A percentile compares a stretch with the other conserved stretches of the same genome.
Evolutionary conservation across 768 basidiomycete genomes (phyloP).

Genomic region (Rhodotorula babjevae): DNA sequence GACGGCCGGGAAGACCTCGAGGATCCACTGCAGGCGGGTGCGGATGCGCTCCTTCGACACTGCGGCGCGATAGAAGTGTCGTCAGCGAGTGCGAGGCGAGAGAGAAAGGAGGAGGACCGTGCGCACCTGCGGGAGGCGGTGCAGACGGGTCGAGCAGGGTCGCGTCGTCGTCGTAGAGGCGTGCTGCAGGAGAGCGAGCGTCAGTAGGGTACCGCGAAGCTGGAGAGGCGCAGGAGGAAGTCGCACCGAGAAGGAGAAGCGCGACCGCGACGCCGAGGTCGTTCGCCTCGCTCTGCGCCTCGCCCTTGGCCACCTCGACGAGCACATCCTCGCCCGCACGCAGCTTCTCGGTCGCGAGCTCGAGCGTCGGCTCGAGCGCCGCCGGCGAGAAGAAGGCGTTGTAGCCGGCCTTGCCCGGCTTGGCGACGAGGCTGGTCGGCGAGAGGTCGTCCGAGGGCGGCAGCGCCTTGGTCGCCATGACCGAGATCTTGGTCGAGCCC

Average conservation of each 20-base stretch:
- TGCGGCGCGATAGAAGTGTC: background rate
- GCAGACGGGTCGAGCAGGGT: background rate
- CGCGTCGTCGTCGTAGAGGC: slow-evolving; percentile 59
- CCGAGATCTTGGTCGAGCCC: background rate
- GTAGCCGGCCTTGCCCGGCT: slow-evolving; percentile 58
- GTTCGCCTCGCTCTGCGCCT: slow-evolving; percentile 57
- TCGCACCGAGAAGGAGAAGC: slow-evolving; percentile 51
- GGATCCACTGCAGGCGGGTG: slow-evolving; percentile 75
- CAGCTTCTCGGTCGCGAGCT: slow-evolving; percentile 53
- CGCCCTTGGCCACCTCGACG: slow-evolving; percentile 55
- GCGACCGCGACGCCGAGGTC: slow-evolving; percentile 63
- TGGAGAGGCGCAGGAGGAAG: too few relatives aligned
- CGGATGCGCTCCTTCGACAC: slow-evolving; percentile 62
- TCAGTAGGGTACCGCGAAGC: too few relatives aligned
- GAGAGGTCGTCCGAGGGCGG: background rate
- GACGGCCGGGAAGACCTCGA: slow-evolving; percentile 61
- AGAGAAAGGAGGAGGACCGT: background rate
- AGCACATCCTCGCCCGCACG: slow-evolving; percentile 5
- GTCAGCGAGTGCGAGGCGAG: background rate
- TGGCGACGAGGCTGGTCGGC: slow-evolving; percentile 11
- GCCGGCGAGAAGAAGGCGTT: slow-evolving; percentile 52
- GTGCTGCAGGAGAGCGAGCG: background rate
- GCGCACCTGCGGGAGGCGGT: slow-evolving; percentile 4
- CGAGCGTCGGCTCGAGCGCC: slow-evolving; percentile 53
- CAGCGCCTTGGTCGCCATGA: background rate